These are phyloP conservation scores for Cladosporium oxysporum DNA, from an alignment of 2,329 filamentous ascomycete genomes.

Conservation along the genomic window DNA sequence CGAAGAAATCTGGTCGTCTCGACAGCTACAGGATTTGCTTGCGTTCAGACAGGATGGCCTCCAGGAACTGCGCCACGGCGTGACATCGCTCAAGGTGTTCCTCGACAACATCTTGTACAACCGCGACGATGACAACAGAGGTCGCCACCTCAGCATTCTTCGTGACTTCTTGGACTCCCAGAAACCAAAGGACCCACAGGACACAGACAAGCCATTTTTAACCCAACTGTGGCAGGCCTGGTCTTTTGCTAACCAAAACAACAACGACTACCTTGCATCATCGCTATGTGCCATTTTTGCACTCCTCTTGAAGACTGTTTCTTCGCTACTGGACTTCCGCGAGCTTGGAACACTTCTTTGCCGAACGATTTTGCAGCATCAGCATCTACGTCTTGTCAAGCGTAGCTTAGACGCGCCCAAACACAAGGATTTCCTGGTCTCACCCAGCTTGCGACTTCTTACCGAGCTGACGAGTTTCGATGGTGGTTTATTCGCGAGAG, in stretches of 20 bases:
- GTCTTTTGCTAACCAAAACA: constrained; percentile 77
- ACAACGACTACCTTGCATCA: constrained; percentile 79
- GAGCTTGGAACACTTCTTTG: constrained; percentile 76
- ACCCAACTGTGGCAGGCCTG: constrained; percentile 83
- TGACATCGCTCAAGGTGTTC: constrained; percentile 70
- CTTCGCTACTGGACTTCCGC: constrained; percentile 70
- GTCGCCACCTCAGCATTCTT: constrained; percentile 60
- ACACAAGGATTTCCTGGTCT: constrained; percentile 83
- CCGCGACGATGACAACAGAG: constrained; percentile 52
- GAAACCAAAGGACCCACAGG: constrained; percentile 50
- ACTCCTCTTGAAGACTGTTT: constrained; percentile 76
- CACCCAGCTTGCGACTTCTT: constrained; percentile 80
- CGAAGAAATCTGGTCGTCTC: constrained; percentile 63
- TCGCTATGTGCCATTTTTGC: constrained; percentile 79
- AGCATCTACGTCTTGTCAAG: constrained; percentile 77
- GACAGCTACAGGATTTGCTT: constrained; percentile 69
- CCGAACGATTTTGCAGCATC: constrained; percentile 76
- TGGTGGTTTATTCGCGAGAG: constrained; percentile 75
- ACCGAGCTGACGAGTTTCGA: constrained; percentile 85
- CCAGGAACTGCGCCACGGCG: constrained; percentile 65
- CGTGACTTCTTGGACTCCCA: constrained; percentile 68
- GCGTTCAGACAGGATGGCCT: constrained; percentile 68
- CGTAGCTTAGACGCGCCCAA: constrained; percentile 78
- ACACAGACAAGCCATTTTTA: constrained; percentile 66
- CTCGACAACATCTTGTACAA: constrained; percentile 65